A percentile compares a stretch with the other conserved stretches of the same genome.
Conservation (phyloP, 257 asterid genomes). For the Lycium barbarum region DNA sequence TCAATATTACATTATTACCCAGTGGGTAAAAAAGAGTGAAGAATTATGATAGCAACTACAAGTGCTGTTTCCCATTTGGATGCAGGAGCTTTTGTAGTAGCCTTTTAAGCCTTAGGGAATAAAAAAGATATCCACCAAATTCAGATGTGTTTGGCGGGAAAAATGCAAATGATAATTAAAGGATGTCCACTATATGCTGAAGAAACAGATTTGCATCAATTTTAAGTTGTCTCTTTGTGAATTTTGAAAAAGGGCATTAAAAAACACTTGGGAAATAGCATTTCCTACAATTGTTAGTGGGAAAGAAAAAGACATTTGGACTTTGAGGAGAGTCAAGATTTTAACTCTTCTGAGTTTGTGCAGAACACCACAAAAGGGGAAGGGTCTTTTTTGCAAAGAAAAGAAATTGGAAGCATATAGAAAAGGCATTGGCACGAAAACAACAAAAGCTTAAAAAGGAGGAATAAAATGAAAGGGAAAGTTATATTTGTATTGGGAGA, state of each 20-base stretch:
- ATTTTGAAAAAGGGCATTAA: neutral
- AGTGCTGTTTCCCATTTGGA: slow-evolving; percentile 25
- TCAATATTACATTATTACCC: neutral
- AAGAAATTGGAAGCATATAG: slow-evolving; percentile 28
- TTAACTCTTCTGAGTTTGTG: slow-evolving; percentile 55
- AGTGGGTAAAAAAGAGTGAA: neutral
- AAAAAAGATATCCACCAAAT: neutral
- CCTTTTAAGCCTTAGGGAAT: slow-evolving; percentile 6
- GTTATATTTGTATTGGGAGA: slow-evolving; percentile 37
- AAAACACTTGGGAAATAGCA: slow-evolving; percentile 37
- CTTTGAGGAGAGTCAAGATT: slow-evolving; percentile 59
- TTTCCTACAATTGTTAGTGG: slow-evolving; percentile 43
- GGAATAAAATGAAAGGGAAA: slow-evolving; percentile 15
- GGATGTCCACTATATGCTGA: neutral
- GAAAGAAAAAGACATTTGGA: slow-evolving; percentile 56
- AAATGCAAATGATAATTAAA: neutral
- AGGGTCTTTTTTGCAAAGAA: neutral
- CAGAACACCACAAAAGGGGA: slow-evolving; percentile 38
- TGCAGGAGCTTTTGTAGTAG: slow-evolving; percentile 22
- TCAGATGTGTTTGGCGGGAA: slow-evolving; percentile 19
- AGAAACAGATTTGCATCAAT: neutral
- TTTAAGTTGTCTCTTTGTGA: neutral
- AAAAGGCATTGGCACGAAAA: slow-evolving; percentile 27
- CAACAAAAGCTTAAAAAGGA: slow-evolving; percentile 20
- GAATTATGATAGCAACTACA: neutral